Conservation (phyloP, 2,329 filamentous ascomycete species). For the Alternaria sp. region DNA sequence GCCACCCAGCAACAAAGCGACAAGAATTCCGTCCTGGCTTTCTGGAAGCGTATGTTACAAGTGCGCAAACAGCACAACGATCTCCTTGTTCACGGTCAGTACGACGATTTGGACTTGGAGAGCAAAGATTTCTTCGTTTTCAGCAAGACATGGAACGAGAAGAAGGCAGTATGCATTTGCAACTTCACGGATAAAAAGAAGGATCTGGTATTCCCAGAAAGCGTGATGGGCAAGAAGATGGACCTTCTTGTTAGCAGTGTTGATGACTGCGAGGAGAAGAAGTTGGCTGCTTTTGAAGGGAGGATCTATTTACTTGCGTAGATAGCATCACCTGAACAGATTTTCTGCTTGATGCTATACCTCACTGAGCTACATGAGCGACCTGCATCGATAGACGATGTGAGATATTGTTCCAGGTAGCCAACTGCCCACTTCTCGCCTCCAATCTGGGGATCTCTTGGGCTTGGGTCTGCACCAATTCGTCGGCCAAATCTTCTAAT, state of each 20-base stretch:
- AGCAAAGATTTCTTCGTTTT: slow-evolving; percentile 66
- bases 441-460: slow-evolving; percentile 22
- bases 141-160: slow-evolving; percentile 42
- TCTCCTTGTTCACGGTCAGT: slow-evolving; percentile 70
- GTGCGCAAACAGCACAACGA: slow-evolving; percentile 66
- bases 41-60: slow-evolving; percentile 67
- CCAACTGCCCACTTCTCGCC: slow-evolving; percentile 30
- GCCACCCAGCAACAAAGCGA: slow-evolving; percentile 61
- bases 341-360: background rate
- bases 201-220: slow-evolving; percentile 46
- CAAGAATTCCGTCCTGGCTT: slow-evolving; percentile 63
- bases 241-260: slow-evolving; percentile 37
- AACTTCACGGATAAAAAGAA: slow-evolving; percentile 47
- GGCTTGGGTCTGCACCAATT: slow-evolving; percentile 17
- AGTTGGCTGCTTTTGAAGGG: slow-evolving; percentile 41
- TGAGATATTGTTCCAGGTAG: slow-evolving; percentile 49
- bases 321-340: background rate
- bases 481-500: slow-evolving; percentile 32
- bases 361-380: slow-evolving; percentile 12
- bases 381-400: slow-evolving; percentile 36
- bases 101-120: slow-evolving; percentile 61
- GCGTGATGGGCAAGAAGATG: slow-evolving; percentile 41
- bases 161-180: slow-evolving; percentile 43
- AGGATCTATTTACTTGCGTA: slow-evolving; percentile 38
- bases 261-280: slow-evolving; percentile 24